These are phyloP conservation scores for Thermothielavioides terrestris DNA, from an alignment of 495 filamentous ascomycete species.

Conservation along the genomic window DNA sequence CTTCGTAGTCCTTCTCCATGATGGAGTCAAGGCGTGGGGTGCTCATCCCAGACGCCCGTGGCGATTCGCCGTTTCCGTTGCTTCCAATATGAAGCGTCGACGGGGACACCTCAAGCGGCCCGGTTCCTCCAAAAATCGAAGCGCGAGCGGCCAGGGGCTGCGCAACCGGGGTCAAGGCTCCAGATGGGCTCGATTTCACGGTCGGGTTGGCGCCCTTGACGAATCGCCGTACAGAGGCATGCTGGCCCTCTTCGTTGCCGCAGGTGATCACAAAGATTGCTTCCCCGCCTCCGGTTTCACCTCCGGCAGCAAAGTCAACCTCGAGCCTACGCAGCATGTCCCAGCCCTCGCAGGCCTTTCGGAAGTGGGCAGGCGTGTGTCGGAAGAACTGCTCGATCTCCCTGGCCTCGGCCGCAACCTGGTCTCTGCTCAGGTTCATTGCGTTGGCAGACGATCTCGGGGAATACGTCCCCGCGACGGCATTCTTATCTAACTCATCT, in stretches of 20 bases:
- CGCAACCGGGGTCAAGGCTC: constrained; percentile 8
- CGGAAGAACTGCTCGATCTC: constrained; percentile 72
- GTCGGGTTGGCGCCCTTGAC: constrained; percentile 8
- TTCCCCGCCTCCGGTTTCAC: constrained; percentile 65
- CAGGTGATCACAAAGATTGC: constrained; percentile 63
- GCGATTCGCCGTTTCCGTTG: background rate
- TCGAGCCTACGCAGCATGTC: constrained; percentile 81
- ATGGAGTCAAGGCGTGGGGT: constrained; percentile 2
- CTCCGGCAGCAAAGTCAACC: constrained; percentile 82
- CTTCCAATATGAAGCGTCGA: background rate
- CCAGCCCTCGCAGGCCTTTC: constrained; percentile 74
- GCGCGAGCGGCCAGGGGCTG: background rate
- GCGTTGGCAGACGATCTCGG: constrained; percentile 41
- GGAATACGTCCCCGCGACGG: constrained; percentile 39
- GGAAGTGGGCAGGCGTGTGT: constrained; percentile 70
- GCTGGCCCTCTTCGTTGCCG: constrained; percentile 50
- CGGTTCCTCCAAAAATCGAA: constrained; percentile 19
- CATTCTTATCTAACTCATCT: constrained; percentile 56
- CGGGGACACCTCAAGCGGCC: background rate
- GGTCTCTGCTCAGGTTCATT: constrained; percentile 60
- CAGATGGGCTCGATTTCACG: background rate
- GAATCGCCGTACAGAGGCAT: constrained; percentile 27
- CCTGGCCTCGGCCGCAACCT: constrained; percentile 62
- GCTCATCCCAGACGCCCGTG: background rate
- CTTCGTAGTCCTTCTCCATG: background rate